Evolutionary conservation across 176 grass and related monocot species (phyloP).

Genomic region (Hyparrhenia diplandra): DNA sequence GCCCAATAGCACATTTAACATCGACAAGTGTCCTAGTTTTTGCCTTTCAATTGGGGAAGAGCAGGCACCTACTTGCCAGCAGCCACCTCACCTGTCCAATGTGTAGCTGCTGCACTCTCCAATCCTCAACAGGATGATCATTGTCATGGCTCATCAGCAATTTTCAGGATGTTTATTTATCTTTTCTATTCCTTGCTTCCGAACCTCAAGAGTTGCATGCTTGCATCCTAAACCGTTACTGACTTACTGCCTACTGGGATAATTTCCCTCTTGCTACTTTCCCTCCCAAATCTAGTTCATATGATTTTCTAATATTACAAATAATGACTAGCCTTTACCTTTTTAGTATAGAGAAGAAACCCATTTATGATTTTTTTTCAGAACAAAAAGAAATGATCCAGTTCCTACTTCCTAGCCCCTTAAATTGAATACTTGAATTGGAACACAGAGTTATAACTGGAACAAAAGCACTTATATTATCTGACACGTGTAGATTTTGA

Average conservation of each 20-base stretch:
- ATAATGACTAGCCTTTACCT: neutral
- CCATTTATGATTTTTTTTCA: neutral
- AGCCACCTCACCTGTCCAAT: too few species aligned
- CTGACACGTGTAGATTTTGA: too few species aligned
- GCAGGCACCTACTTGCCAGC: too few species aligned
- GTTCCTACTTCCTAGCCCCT: neutral
- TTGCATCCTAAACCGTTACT: neutral
- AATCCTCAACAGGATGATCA: too few species aligned
- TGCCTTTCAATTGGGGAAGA: too few species aligned
- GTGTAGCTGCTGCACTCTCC: too few species aligned
- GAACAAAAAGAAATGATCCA: neutral
- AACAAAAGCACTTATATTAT: too few species aligned
- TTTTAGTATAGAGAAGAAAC: neutral
- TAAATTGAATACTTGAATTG: neutral
- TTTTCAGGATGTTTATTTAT: neutral
- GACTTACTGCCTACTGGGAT: neutral
- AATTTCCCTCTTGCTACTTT: neutral
- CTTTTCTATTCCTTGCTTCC: neutral
- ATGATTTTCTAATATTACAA: neutral
- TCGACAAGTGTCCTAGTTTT: too few species aligned
- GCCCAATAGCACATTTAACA: neutral
- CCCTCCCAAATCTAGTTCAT: neutral
- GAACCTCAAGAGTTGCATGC: neutral
- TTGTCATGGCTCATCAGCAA: too few species aligned
- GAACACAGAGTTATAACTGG: too few species aligned